Conservation (phyloP, 306 rosid genomes). For the Dicorynia guianensis region DNA sequence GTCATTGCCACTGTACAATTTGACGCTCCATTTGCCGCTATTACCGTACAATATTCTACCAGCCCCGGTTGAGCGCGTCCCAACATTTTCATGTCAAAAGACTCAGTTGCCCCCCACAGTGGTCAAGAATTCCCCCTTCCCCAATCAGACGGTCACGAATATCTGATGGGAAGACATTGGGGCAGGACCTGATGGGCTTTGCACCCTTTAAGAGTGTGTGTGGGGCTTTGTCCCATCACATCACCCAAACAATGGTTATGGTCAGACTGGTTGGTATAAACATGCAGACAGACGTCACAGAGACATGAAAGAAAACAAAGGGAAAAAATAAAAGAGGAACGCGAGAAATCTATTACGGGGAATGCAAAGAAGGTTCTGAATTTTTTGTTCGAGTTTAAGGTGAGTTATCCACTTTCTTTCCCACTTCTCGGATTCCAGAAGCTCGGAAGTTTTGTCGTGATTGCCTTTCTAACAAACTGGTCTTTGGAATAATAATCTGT, state of each 20-base stretch:
- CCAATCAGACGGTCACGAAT: constrained; percentile 20
- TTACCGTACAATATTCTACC: neutral
- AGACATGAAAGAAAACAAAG: neutral
- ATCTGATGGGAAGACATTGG: neutral
- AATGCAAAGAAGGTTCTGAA: constrained; percentile 43
- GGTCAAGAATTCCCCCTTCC: neutral
- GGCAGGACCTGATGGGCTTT: neutral
- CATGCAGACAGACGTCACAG: constrained; percentile 26
- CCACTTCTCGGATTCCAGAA: constrained; percentile 50
- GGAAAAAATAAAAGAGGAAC: neutral
- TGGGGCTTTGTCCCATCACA: neutral
- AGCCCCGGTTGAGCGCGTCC: neutral
- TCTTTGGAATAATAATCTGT: constrained; percentile 15
- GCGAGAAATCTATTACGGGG: neutral
- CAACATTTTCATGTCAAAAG: neutral
- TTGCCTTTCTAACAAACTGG: neutral
- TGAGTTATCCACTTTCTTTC: constrained; percentile 36
- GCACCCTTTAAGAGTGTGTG: neutral
- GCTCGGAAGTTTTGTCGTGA: neutral
- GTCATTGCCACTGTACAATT: constrained; percentile 36
- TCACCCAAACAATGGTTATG: constrained; percentile 3
- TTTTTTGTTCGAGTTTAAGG: constrained; percentile 15
- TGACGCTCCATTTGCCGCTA: neutral
- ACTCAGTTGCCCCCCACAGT: neutral
- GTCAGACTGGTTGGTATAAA: constrained; percentile 43